phyloP scores from a whole-genome alignment of 2,329 filamentous ascomycete species.

The Pseudocercospora macadamiae region DNA sequence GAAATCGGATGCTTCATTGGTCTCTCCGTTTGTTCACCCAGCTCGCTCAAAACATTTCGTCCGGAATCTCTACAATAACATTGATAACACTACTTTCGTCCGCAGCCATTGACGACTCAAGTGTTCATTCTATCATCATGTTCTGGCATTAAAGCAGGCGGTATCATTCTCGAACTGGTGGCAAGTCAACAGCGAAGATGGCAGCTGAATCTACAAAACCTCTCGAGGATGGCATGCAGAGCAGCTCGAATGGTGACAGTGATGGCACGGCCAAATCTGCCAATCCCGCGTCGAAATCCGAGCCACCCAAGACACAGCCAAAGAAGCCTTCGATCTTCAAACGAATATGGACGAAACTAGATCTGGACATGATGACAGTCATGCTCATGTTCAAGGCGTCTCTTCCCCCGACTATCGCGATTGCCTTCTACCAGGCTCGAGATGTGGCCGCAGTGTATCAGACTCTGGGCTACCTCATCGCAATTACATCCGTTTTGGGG shows the following conservation, averaged over 20 bases:
- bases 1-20: background rate
- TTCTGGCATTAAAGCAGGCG: background rate
- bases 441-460: conserved; percentile 55
- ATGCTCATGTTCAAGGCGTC: conserved; percentile 41
- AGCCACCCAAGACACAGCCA: conserved; percentile 5
- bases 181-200: background rate
- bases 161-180: background rate
- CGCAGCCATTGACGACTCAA: too few relatives aligned
- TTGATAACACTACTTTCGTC: background rate
- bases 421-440: conserved; percentile 49
- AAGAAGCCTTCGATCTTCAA: conserved; percentile 31
- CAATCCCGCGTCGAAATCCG: background rate
- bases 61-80: background rate
- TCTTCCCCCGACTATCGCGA: conserved; percentile 38
- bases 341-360: conserved; percentile 34
- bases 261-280: background rate
- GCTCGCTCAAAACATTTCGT: conserved; percentile 1
- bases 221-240: background rate
- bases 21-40: background rate
- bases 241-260: background rate
- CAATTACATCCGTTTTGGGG: conserved; percentile 66
- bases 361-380: conserved; percentile 36
- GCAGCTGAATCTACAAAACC: background rate
- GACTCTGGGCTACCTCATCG: conserved; percentile 64
- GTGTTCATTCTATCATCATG: background rate